phyloP scores from a whole-genome alignment of 495 filamentous ascomycete species.

The Talaromyces adpressus region DNA sequence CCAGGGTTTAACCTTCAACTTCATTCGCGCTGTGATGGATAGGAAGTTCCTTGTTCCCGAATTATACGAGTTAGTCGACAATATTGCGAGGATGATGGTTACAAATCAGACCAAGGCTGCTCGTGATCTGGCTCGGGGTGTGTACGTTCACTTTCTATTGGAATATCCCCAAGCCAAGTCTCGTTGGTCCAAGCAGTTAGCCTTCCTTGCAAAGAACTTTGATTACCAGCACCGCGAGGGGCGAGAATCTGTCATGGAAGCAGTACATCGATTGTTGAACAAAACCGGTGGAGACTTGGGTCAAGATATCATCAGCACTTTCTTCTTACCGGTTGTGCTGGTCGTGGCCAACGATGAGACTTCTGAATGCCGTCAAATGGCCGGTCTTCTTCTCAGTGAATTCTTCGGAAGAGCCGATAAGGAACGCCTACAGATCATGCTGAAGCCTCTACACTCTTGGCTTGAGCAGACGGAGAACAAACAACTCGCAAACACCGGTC shows the following conservation, averaged over 20 bases:
- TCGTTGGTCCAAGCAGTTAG: constrained; percentile 80
- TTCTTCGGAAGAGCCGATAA: constrained; percentile 72
- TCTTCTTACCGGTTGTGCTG: constrained; percentile 82
- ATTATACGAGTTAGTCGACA: constrained; percentile 85
- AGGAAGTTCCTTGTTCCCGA: constrained; percentile 78
- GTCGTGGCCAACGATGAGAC: constrained; percentile 84
- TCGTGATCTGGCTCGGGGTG: constrained; percentile 77
- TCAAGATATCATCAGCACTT: constrained; percentile 71
- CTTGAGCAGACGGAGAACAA: constrained; percentile 61
- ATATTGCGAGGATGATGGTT: constrained; percentile 88
- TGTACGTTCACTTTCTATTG: constrained; percentile 88
- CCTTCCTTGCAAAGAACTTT: constrained; percentile 82
- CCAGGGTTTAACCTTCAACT: constrained; percentile 88
- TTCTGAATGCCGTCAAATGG: constrained; percentile 76
- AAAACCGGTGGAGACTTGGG: constrained; percentile 75
- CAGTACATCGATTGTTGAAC: constrained; percentile 70
- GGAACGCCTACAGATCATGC: constrained; percentile 60
- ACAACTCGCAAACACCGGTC: constrained; percentile 59
- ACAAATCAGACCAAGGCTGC: constrained; percentile 84
- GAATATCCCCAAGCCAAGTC: constrained; percentile 90
- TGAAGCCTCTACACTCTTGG: constrained; percentile 68
- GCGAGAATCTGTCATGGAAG: constrained; percentile 84
- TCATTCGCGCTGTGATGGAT: constrained; percentile 76
- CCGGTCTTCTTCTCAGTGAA: constrained; percentile 68
- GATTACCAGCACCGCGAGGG: constrained; percentile 85